A percentile compares a stretch with the other conserved stretches of the same genome.
Evolutionary conservation across 2,329 filamentous ascomycete species (phyloP).

Genomic region (Immersiporthe knoxdaviesiana): DNA sequence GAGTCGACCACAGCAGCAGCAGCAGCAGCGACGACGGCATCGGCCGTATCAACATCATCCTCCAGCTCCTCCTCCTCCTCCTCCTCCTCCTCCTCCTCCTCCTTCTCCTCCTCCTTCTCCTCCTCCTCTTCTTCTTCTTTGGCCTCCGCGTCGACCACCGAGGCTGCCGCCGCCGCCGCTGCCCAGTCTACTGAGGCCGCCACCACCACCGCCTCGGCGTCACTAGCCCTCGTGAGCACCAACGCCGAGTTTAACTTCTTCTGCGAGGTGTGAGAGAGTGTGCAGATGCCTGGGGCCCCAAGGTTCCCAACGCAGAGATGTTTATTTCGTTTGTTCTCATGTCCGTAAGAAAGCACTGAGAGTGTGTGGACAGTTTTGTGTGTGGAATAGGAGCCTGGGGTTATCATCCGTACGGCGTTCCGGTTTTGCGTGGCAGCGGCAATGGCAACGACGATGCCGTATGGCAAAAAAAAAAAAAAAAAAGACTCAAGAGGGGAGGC

Average conservation of each 20-base stretch:
- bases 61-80: background rate
- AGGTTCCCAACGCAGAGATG: too few species aligned
- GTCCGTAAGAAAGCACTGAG: background rate
- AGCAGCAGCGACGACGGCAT: constrained; percentile 11
- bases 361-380: too few species aligned
- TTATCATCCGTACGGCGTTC: background rate
- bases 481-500: background rate
- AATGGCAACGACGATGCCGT: background rate
- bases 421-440: background rate
- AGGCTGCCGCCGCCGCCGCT: constrained; percentile 23
- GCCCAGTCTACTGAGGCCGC: constrained; percentile 32
- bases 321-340: background rate
- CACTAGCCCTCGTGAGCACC: constrained; percentile 42
- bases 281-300: too few species aligned
- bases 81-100: background rate
- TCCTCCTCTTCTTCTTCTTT: background rate
- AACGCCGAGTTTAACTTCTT: constrained; percentile 51
- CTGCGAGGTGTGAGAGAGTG: constrained; percentile 38
- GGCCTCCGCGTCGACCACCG: constrained; percentile 21
- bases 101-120: constrained; percentile 12
- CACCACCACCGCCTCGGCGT: constrained; percentile 39
- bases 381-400: background rate
- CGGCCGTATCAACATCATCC: constrained; percentile 18
- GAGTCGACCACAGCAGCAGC: too few species aligned
- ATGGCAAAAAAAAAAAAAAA: background rate